These are phyloP conservation scores for Russula vinacea DNA, from an alignment of 768 basidiomycete genomes.

Conservation along the genomic window DNA sequence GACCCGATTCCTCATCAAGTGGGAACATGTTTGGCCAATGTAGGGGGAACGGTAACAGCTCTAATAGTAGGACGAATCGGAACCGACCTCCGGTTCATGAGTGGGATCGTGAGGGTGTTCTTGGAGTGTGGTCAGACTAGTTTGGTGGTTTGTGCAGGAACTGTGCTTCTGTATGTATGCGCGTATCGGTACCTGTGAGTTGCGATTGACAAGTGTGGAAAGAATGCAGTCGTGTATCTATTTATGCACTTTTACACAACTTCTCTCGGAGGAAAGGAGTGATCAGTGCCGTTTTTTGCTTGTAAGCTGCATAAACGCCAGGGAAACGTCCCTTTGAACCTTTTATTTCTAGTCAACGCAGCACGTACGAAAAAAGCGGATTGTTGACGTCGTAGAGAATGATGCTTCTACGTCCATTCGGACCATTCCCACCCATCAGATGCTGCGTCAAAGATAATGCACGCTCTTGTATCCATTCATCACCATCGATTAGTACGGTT, in stretches of 20 bases:
- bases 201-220: neutral
- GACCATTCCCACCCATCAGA: too few species aligned
- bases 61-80: slow-evolving; percentile 18
- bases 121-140: slow-evolving; percentile 18
- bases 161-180: neutral
- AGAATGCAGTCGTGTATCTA: slow-evolving; percentile 3
- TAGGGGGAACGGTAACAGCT: slow-evolving; percentile 14
- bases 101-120: slow-evolving; percentile 11
- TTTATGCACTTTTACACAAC: slow-evolving; percentile 16
- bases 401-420: too few species aligned
- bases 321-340: too few species aligned
- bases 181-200: neutral
- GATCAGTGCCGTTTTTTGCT: too few species aligned
- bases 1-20: slow-evolving; percentile 10
- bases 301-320: too few species aligned
- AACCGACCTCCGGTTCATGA: slow-evolving; percentile 13
- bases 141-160: too few species aligned
- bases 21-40: slow-evolving; percentile 23
- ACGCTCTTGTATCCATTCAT: too few species aligned
- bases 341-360: too few species aligned
- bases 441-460: too few species aligned
- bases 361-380: too few species aligned
- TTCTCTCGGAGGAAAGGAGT: neutral
- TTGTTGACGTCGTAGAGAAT: too few species aligned
- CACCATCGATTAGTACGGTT: too few species aligned